Percentiles rank a stretch among this genome's conserved stretches.
phyloP scores from a whole-genome alignment of 371 early-diverging fungal genomes.

The Apophysomyces elegans region DNA sequence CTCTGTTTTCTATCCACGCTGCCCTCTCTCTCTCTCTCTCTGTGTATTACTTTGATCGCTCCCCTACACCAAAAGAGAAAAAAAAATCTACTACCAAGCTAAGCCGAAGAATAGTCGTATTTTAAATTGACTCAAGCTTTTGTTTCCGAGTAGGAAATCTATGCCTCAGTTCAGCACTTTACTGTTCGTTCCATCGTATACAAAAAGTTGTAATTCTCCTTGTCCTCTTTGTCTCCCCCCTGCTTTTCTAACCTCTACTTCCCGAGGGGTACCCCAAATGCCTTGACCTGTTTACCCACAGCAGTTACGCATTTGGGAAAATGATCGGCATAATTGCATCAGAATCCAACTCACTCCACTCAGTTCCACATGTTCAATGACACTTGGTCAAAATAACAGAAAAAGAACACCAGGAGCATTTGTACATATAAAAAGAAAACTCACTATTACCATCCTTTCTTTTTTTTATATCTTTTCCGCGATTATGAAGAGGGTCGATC shows the following conservation, averaged over 20 bases:
- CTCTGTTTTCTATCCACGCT: neutral
- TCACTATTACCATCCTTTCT: too few relatives aligned
- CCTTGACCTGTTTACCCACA: neutral
- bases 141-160: neutral
- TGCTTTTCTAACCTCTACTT: too few relatives aligned
- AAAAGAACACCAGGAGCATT: too few relatives aligned
- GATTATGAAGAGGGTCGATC: neutral
- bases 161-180: neutral
- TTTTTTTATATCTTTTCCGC: neutral
- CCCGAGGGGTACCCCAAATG: too few relatives aligned
- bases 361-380: too few relatives aligned
- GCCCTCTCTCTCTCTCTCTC: neutral
- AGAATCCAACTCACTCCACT: too few relatives aligned
- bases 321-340: neutral
- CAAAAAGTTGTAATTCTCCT: too few relatives aligned
- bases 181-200: neutral
- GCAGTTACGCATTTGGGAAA: neutral
- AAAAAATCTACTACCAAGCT: neutral
- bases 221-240: too few relatives aligned
- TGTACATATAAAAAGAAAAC: too few relatives aligned
- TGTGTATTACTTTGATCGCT: too few relatives aligned
- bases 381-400: too few relatives aligned
- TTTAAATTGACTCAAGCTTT: neutral
- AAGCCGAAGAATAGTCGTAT: neutral
- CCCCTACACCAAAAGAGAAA: too few relatives aligned